Evolutionary conservation across 1,139 yeast species (phyloP).

Genomic region (Candida tropicalis): DNA sequence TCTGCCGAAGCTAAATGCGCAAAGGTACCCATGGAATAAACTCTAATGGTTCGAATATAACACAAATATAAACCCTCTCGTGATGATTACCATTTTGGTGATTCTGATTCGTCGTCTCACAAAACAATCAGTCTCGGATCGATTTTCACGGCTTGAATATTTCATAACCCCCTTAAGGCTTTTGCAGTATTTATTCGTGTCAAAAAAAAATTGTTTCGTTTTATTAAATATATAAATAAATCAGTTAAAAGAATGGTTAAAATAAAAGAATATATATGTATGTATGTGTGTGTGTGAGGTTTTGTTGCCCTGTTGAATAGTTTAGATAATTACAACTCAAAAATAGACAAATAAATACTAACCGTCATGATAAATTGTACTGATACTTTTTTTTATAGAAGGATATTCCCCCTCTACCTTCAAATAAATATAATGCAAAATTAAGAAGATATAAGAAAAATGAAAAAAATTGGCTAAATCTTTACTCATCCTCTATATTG

Average conservation of each 20-base stretch:
- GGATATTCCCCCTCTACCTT: background rate
- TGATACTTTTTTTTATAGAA: background rate
- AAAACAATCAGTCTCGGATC: too few relatives aligned
- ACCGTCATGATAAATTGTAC: background rate
- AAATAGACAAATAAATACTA: background rate
- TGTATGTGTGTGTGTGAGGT: background rate
- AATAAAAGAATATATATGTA: background rate
- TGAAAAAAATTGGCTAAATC: too few relatives aligned
- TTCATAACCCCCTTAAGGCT: too few relatives aligned
- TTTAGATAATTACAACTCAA: background rate
- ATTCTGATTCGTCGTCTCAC: too few relatives aligned
- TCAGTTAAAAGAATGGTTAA: background rate
- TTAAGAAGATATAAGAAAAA: background rate
- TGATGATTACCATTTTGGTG: too few relatives aligned
- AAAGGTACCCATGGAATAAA: too few relatives aligned
- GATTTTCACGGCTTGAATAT: background rate
- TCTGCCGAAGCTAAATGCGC: too few relatives aligned
- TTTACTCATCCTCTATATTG: background rate
- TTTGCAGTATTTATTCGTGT: background rate
- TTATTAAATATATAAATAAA: background rate
- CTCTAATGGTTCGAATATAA: too few relatives aligned
- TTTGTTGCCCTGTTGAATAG: background rate
- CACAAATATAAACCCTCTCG: too few relatives aligned
- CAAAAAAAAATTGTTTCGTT: background rate
- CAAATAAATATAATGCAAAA: constrained; percentile 1